Percentiles rank a stretch among this genome's conserved stretches.
These are phyloP conservation scores for Musa beccarii DNA, from an alignment of 176 grass and related monocot genomes.

Conservation along the genomic window DNA sequence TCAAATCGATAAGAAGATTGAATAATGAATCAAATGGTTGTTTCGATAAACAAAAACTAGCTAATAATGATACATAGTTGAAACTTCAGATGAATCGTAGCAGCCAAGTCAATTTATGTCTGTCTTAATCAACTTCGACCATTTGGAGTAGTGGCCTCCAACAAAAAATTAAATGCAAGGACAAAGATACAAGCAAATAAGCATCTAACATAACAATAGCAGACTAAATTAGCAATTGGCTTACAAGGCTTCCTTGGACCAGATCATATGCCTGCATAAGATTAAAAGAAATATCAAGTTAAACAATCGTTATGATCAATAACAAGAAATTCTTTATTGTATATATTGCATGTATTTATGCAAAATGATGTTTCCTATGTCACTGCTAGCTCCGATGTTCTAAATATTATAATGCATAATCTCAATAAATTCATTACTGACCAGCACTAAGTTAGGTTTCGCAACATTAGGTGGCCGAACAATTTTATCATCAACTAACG, in stretches of 20 bases:
- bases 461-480: conserved; percentile 28
- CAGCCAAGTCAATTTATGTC: no score
- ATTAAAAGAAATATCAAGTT: conserved; percentile 24
- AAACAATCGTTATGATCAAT: neutral
- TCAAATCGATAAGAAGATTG: no score
- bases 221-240: conserved; percentile 11
- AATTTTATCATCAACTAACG: conserved; percentile 41
- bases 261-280: conserved; percentile 78
- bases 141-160: neutral
- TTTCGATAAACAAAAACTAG: no score
- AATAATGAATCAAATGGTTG: no score
- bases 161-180: neutral
- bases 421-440: conserved; percentile 17
- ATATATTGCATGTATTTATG: conserved; percentile 14
- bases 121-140: no score
- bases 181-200: conserved; percentile 4
- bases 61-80: no score
- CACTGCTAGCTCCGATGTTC: neutral
- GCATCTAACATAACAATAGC: neutral
- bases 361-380: neutral
- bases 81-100: no score
- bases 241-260: conserved; percentile 88
- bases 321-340: neutral
- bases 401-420: neutral
- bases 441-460: conserved; percentile 56